phyloP scores from a whole-genome alignment of 2,329 filamentous ascomycete species.

The Aspergillus glaucus region DNA sequence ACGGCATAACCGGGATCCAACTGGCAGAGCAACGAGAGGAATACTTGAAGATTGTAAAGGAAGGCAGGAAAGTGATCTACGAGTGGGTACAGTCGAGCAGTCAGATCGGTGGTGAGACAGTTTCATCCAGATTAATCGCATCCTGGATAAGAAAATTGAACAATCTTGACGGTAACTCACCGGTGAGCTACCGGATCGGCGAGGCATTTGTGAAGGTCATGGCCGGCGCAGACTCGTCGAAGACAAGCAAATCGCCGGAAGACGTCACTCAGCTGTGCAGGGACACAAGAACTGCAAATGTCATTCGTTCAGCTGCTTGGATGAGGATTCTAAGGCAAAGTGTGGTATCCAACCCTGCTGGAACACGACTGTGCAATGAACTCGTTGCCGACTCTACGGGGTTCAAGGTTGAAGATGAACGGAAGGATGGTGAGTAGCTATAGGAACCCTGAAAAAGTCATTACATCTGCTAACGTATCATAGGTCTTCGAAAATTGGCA shows the following conservation, averaged over 20 bases:
- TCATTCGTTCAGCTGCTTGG: slow-evolving; percentile 43
- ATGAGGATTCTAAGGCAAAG: slow-evolving; percentile 45
- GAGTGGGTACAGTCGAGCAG: slow-evolving; percentile 32
- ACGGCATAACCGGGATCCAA: slow-evolving; percentile 47
- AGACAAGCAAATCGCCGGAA: slow-evolving; percentile 22
- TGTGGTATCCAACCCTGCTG: slow-evolving; percentile 42
- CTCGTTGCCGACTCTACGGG: slow-evolving; percentile 55
- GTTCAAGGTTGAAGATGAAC: slow-evolving; percentile 40
- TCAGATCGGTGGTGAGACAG: slow-evolving; percentile 8
- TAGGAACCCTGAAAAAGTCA: neutral
- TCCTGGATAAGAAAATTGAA: slow-evolving; percentile 34
- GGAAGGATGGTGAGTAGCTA: slow-evolving; percentile 33
- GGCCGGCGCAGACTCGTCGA: slow-evolving; percentile 23
- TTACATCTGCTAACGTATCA: slow-evolving; percentile 8
- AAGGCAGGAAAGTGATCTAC: slow-evolving; percentile 45
- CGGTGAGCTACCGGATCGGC: slow-evolving; percentile 33
- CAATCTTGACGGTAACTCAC: slow-evolving; percentile 21
- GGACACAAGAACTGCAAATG: slow-evolving; percentile 33
- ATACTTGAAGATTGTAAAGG: slow-evolving; percentile 47
- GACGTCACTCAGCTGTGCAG: slow-evolving; percentile 30
- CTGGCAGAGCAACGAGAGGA: slow-evolving; percentile 47
- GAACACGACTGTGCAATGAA: slow-evolving; percentile 53
- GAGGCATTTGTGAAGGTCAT: slow-evolving; percentile 37
- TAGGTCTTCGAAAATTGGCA: slow-evolving; percentile 45
- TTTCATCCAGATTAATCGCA: slow-evolving; percentile 18